Conservation (phyloP, 192 early-diverging fungal genomes). For the Entomortierella parvispora region DNA sequence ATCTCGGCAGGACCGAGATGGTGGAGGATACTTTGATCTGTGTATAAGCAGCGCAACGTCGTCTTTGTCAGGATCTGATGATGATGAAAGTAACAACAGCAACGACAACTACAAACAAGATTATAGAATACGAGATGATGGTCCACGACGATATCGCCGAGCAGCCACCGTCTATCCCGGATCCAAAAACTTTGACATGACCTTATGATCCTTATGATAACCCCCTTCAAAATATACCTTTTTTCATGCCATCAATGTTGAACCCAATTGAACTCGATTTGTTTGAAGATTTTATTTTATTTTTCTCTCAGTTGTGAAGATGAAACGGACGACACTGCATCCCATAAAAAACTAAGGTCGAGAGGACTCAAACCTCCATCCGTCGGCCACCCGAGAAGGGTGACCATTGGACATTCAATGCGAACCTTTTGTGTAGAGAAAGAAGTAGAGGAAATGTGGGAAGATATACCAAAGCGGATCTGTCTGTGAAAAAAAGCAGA, state of each 20-base stretch:
- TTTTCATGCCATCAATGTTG: no score
- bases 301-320: no score
- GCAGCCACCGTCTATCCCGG: not conserved
- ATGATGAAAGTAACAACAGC: no score
- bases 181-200: slow-evolving; percentile 4
- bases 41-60: not conserved
- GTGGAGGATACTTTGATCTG: slow-evolving; percentile 7
- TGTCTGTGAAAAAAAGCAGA: slow-evolving; percentile 6
- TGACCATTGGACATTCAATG: slow-evolving; percentile 13
- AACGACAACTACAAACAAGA: slow-evolving; percentile 3
- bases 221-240: no score
- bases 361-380: slow-evolving; percentile 47
- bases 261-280: no score
- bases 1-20: not conserved
- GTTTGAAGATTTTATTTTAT: no score
- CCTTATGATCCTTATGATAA: no score
- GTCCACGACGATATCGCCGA: no score
- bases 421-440: slow-evolving; percentile 19
- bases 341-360: slow-evolving; percentile 7
- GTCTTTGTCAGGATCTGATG: no score
- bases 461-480: slow-evolving; percentile 28
- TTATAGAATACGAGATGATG: no score
- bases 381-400: not conserved
- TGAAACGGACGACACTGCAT: no score
- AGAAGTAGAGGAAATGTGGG: slow-evolving; percentile 21